Conservation (phyloP, 192 early-diverging fungal species). For the Borealophlyctis nickersoniae region DNA sequence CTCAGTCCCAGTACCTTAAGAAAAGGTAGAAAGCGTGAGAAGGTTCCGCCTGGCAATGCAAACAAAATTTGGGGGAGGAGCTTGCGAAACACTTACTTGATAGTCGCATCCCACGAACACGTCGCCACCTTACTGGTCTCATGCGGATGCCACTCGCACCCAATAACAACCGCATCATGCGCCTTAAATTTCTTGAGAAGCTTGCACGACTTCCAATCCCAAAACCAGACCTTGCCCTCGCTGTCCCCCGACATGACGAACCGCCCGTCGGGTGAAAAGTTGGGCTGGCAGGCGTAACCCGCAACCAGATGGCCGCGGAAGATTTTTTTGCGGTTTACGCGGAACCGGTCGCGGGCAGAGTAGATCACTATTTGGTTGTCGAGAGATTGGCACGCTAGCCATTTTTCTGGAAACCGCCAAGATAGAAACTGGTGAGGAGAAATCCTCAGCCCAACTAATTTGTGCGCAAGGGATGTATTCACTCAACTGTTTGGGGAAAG, state of each 20-base stretch:
- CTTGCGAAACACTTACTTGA: conserved; percentile 69
- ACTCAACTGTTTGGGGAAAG: conserved; percentile 82
- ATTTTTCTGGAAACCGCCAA: conserved; percentile 65
- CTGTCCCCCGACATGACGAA: conserved; percentile 87
- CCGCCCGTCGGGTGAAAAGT: conserved; percentile 87
- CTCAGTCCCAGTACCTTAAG: too few species aligned
- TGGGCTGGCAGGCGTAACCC: conserved; percentile 94
- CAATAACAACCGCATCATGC: conserved; percentile 87
- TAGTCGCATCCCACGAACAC: conserved; percentile 91
- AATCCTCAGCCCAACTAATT: background rate
- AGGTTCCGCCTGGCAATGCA: too few species aligned
- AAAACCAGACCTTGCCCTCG: conserved; percentile 90
- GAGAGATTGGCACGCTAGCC: conserved; percentile 89
- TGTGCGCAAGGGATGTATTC: conserved; percentile 16
- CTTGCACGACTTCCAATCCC: conserved; percentile 95
- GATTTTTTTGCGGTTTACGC: conserved; percentile 83
- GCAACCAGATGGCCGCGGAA: conserved; percentile 93
- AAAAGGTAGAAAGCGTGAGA: too few species aligned
- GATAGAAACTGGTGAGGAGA: background rate
- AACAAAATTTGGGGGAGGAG: too few species aligned
- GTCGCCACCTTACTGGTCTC: conserved; percentile 89
- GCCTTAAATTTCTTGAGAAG: conserved; percentile 85
- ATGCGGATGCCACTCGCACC: conserved; percentile 94
- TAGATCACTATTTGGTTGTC: conserved; percentile 96
- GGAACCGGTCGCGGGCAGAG: conserved; percentile 80